Percentiles rank a stretch among this genome's conserved stretches.
phyloP scores from a whole-genome alignment of 2,329 filamentous ascomycete genomes.

The Talaromyces islandicus region DNA sequence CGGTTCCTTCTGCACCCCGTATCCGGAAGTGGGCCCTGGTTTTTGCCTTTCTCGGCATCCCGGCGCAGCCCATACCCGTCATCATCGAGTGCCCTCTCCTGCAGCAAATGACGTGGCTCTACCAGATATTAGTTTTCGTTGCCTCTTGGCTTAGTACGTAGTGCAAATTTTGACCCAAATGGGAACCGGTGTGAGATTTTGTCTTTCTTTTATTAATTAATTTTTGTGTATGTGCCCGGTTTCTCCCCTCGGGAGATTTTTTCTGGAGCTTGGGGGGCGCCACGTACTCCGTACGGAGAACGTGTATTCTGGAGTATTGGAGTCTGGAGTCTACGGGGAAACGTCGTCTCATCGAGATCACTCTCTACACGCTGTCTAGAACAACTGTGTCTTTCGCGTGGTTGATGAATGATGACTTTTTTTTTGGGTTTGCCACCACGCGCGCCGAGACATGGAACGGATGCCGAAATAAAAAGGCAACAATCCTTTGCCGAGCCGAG shows the following conservation, averaged over 20 bases:
- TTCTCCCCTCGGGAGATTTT: neutral
- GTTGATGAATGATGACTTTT: neutral
- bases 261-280: neutral
- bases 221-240: neutral
- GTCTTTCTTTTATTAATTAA: neutral
- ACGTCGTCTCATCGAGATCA: neutral
- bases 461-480: neutral
- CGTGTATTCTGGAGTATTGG: neutral
- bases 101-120: neutral
- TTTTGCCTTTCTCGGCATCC: neutral
- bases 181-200: neutral
- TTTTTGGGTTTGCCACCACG: neutral
- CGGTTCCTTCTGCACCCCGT: neutral
- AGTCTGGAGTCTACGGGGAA: neutral
- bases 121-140: neutral
- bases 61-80: neutral
- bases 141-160: neutral
- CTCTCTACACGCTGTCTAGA: neutral
- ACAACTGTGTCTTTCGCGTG: neutral
- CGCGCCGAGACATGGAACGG: neutral
- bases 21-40: neutral
- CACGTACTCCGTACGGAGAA: neutral
- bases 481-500: neutral
- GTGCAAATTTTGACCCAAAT: too few species aligned
- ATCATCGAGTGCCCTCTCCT: neutral